Conservation (phyloP, 73 alveolate species). For the Paramecium sexaurelia region DNA sequence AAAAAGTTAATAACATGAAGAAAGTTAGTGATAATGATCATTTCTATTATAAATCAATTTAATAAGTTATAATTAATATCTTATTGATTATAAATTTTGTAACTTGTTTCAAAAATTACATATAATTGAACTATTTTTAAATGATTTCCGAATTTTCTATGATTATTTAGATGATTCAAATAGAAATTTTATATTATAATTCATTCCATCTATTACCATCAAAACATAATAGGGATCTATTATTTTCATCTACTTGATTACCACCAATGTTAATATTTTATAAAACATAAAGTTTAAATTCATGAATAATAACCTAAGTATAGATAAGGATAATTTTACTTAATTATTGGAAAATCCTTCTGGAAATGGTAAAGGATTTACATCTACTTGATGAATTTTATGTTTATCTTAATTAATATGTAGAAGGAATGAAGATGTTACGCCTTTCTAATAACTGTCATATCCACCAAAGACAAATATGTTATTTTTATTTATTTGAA, state of each 20-base stretch:
- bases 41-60: neutral
- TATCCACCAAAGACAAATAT: slow-evolving; percentile 69
- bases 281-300: slow-evolving; percentile 33
- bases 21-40: neutral
- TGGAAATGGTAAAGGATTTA: slow-evolving; percentile 34
- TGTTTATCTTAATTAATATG: neutral
- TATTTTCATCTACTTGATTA: slow-evolving; percentile 45
- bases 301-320: slow-evolving; percentile 2
- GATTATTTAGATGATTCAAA: neutral
- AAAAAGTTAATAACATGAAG: neutral
- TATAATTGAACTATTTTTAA: too few species aligned
- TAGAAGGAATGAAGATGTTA: slow-evolving; percentile 1
- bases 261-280: slow-evolving; percentile 10
- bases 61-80: neutral
- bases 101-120: neutral
- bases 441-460: slow-evolving; percentile 21
- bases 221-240: slow-evolving; percentile 49
- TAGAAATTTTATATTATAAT: neutral
- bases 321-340: neutral
- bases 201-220: slow-evolving; percentile 61
- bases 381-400: neutral
- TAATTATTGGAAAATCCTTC: slow-evolving; percentile 63
- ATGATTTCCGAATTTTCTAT: too few species aligned
- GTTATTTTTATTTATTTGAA: slow-evolving; percentile 36
- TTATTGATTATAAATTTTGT: neutral